A percentile compares a stretch with the other conserved stretches of the same genome.
Conservation (phyloP, 495 filamentous ascomycete genomes). For the Pyrenopolyporus hunteri region DNA sequence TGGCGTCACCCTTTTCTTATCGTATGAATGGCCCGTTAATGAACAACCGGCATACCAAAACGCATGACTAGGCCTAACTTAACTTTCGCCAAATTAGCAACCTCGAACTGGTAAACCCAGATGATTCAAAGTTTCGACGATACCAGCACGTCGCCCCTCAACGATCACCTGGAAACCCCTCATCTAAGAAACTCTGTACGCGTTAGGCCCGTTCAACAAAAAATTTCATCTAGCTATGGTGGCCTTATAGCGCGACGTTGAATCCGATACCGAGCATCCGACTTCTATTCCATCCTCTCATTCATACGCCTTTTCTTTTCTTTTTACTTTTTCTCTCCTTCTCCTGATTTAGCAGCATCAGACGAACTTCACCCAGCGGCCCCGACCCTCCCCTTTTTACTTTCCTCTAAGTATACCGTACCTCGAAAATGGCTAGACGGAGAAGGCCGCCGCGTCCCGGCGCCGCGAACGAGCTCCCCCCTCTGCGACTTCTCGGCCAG, state of each 20-base stretch:
- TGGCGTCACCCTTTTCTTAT: conserved; percentile 32
- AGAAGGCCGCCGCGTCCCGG: conserved; percentile 79
- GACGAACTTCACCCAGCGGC: background rate
- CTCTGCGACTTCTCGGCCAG: conserved; percentile 83
- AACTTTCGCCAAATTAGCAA: conserved; percentile 28
- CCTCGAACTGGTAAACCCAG: conserved; percentile 1
- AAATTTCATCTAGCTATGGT: conserved; percentile 26
- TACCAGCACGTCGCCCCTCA: background rate
- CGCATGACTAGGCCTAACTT: conserved; percentile 21
- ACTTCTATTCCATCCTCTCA: conserved; percentile 25
- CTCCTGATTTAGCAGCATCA: background rate
- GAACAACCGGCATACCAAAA: conserved; percentile 4
- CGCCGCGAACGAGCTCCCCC: conserved; percentile 80
- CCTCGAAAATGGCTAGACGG: conserved; percentile 68
- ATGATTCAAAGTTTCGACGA: conserved; percentile 8
- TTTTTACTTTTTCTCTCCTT: background rate
- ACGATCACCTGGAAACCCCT: background rate
- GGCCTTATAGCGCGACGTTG: conserved; percentile 30
- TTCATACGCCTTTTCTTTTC: conserved; percentile 19
- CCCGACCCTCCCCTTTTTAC: background rate
- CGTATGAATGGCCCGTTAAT: background rate
- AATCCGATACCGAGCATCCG: conserved; percentile 3
- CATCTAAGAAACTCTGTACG: background rate
- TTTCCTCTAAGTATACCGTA: background rate
- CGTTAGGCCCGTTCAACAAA: background rate